Evolutionary conservation across 306 rosid genomes (phyloP), one percentile per base, ranked within the genome.

Genomic region (Morella rubra): DNA sequence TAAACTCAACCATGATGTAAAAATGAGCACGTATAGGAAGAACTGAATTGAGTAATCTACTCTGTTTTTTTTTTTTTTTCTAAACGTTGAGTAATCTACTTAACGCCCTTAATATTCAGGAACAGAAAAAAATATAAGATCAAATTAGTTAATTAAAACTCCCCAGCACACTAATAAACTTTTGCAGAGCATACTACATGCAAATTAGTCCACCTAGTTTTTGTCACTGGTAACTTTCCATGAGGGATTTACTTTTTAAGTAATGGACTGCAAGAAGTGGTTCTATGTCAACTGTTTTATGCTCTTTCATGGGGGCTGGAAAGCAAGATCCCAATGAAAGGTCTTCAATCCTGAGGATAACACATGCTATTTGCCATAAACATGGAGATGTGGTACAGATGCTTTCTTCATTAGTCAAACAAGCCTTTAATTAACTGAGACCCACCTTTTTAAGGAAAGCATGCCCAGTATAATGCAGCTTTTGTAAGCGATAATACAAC

Each of bases 351-450:
- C 15, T 2, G 20, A 42, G 49, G 27, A 41, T 65, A 41, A 16
- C 22, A 65, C 70, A 8, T 65, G 41, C 62, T 64, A 19, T 44
- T 64, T 49, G 41, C 47, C 59, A 72, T 46, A 69, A 32, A 60
- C 73, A 66, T 55, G 40, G 3, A 42, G 44, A 62, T 65, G 73
- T 20, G 3, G 16, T 20, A 20, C 19, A 59, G 59, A 53, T 13
- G 51, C 69, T 66, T 75, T 42, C 42, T n/a, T 56, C 60, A 56
- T 27, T 59, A 55, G 66, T 59, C 65, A 12, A 56, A 67, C 55
- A 37, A 19, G 55, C 61, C 74, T 60, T 9, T 24, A 46, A 47
- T 72, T 67, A 66, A 72, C 42, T 44, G n/a, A 68, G 69, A 58
- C 53, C 24, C 59, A 20, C 73, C 62, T 51, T 56, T 53, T 16